Conservation (phyloP, 2,329 filamentous ascomycete genomes). For the Pseudocercospora eumusae region DNA sequence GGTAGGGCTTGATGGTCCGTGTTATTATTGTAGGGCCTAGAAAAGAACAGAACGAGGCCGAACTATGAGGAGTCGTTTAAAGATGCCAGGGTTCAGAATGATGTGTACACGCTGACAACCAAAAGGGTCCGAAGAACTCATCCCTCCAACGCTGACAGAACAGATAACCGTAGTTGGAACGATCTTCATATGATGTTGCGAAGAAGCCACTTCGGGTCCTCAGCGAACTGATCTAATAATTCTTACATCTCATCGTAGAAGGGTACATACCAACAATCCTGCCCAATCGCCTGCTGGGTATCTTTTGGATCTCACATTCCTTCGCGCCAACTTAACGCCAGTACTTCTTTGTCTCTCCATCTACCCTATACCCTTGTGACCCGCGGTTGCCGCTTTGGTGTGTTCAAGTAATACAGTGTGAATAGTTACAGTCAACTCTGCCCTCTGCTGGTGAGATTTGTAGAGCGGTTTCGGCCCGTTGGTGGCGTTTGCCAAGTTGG, state of each 20-base stretch:
- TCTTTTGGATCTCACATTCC: slow-evolving; percentile 1
- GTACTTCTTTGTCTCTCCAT: not conserved
- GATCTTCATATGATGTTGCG: not conserved
- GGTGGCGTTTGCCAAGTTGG: slow-evolving; percentile 3
- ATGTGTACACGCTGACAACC: not conserved
- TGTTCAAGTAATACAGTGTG: not conserved
- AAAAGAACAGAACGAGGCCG: not conserved
- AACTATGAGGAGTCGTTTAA: not conserved
- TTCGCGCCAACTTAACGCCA: slow-evolving; percentile 2
- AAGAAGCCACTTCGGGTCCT: not conserved
- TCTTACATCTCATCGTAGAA: not conserved
- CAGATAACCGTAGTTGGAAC: not conserved
- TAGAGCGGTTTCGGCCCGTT: not conserved
- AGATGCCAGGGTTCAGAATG: not conserved
- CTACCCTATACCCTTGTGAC: not conserved
- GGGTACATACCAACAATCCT: not conserved
- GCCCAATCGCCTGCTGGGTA: not conserved
- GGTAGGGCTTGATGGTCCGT: not conserved
- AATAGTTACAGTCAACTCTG: not conserved
- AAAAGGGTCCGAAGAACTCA: not conserved
- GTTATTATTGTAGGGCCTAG: not conserved
- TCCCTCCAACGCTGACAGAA: not conserved
- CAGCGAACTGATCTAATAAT: not conserved
- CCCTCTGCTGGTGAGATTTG: not conserved
- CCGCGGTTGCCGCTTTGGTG: not conserved